These are phyloP conservation scores for Venturia carpophila DNA, from an alignment of 2,329 filamentous ascomycete genomes.

Conservation along the genomic window DNA sequence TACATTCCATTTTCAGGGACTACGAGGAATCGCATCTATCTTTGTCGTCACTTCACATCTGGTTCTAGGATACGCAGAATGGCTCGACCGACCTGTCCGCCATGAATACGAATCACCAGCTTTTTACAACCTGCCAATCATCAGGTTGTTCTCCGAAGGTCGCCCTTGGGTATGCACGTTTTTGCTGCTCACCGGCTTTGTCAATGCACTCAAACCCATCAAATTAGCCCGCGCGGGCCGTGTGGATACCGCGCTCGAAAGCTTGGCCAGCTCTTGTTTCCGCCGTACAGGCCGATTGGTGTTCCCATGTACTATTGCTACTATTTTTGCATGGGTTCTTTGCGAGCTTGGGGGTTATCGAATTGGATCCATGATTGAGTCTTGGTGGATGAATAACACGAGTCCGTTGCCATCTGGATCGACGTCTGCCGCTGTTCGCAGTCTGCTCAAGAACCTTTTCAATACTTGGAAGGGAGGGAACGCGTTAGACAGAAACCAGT, in stretches of 20 bases:
- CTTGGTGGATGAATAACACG: slow-evolving; percentile 45
- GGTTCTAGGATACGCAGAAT: slow-evolving; percentile 5
- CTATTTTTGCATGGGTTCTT: slow-evolving; percentile 43
- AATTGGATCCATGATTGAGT: slow-evolving; percentile 41
- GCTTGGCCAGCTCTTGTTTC: slow-evolving; percentile 47
- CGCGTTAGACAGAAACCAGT: slow-evolving; percentile 48
- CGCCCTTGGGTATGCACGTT: slow-evolving; percentile 50
- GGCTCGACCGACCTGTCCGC: not conserved
- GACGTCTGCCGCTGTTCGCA: slow-evolving; percentile 38
- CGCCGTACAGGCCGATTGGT: slow-evolving; percentile 46
- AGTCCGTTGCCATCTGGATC: slow-evolving; percentile 38
- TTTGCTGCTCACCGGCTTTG: slow-evolving; percentile 49
- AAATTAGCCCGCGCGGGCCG: slow-evolving; percentile 44
- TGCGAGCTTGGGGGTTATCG: slow-evolving; percentile 44
- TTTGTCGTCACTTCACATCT: slow-evolving; percentile 18
- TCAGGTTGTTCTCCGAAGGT: slow-evolving; percentile 50
- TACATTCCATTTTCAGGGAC: slow-evolving; percentile 8
- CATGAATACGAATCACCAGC: not conserved
- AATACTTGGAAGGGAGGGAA: slow-evolving; percentile 46
- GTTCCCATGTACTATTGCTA: slow-evolving; percentile 45
- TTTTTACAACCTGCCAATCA: slow-evolving; percentile 36
- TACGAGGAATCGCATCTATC: slow-evolving; percentile 17
- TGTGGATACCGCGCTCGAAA: slow-evolving; percentile 36
- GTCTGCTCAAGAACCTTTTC: slow-evolving; percentile 40
- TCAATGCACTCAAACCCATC: slow-evolving; percentile 48